Base-by-base conservation (phyloP, 345 rosid species). In the Odontarrhena argentea region DNA sequence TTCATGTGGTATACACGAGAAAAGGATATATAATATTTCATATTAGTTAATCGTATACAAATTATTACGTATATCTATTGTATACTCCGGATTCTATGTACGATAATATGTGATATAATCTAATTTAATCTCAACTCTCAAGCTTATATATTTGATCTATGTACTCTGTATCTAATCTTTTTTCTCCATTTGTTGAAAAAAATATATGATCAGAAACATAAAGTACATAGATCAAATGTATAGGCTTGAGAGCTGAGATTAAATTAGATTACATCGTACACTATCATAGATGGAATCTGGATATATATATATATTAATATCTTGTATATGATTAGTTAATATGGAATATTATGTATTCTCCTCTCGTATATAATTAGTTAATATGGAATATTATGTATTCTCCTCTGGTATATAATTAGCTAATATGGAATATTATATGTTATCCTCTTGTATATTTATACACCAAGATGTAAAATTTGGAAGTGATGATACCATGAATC, bases 401-500 rank as follows among this genome's bases (percentile, higher is more conserved):
- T 32, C 22, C 37, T 34, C 8, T 45, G 55, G 14, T 43, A 42
- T 13, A 43, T 10, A 18, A 18, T 18, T 18, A 18, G 22, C 22
- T 18, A 18, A 12, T 55, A 35, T 22, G n/a, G 30, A 35, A 13
- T n/a, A 37, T 7, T 37, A 48, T 49, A 11, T 35, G 40, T 38
- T 18, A 6, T 14, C 18, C 36, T 32, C 8, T 44, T 67, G n/a
- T 42, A 41, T n/a, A 53, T 10, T 34, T 18, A 18, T 34, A 12
- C 36, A 51, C 52, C 7, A 42, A 32, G 41, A 14, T 34, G 28
- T 60, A 32, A 60, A 25, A 28, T 8, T 14, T 41, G 9, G 13
- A 34, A 24, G 44, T 10, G 9, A 36, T 25, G 45, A 35, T 36
- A 37, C 63, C 56, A 62, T 15, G 67, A 54, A 25, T 46, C 34